These are phyloP conservation scores for Setomelanomma holmii DNA, from an alignment of 2,329 filamentous ascomycete genomes.

Conservation along the genomic window DNA sequence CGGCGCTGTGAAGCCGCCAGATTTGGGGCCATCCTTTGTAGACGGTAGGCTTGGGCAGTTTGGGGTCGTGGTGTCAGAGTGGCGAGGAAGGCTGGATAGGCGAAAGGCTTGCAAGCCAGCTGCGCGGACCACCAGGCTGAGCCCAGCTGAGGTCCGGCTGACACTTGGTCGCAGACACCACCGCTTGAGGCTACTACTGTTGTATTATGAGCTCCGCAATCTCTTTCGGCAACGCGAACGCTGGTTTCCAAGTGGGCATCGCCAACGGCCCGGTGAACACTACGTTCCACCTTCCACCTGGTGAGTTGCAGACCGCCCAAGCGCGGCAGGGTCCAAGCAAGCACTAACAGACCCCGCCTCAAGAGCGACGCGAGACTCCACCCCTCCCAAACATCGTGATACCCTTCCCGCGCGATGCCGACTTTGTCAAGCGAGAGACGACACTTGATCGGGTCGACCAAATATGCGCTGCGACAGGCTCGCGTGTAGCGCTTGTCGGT, in stretches of 20 bases:
- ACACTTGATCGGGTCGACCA: not conserved
- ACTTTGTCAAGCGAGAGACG: not conserved
- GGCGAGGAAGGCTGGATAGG: not conserved
- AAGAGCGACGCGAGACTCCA: not conserved
- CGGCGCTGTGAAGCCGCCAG: too few relatives aligned
- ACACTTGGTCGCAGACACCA: conserved; percentile 5
- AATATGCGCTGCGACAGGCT: not conserved
- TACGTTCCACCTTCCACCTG: too few relatives aligned
- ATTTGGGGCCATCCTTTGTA: too few relatives aligned
- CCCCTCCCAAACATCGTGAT: not conserved
- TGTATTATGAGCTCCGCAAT: conserved; percentile 10
- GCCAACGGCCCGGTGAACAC: conserved; percentile 13
- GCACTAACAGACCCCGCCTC: not conserved
- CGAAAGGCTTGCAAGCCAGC: not conserved
- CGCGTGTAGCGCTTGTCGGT: not conserved
- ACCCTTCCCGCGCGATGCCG: too few relatives aligned
- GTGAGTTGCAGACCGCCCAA: conserved; percentile 11
- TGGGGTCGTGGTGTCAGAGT: not conserved
- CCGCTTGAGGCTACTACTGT: not conserved
- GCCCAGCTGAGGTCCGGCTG: conserved; percentile 8
- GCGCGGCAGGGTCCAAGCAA: not conserved
- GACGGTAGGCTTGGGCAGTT: too few relatives aligned
- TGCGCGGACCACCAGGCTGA: not conserved
- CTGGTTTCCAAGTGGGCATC: conserved; percentile 13
- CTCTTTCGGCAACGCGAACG: conserved; percentile 16